phyloP scores from a whole-genome alignment of 306 rosid species.

The Aeschynomene evenia region DNA sequence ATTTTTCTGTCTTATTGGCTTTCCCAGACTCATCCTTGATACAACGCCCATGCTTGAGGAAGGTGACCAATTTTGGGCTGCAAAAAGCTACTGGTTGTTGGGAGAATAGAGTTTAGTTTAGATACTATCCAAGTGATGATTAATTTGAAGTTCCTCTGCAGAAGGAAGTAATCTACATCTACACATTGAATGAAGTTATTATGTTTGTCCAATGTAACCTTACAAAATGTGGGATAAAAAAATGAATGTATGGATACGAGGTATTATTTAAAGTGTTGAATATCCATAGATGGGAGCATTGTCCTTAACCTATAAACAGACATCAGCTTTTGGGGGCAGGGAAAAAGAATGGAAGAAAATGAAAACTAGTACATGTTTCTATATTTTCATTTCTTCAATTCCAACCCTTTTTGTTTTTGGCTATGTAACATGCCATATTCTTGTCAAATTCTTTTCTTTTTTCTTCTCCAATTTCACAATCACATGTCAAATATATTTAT shows the following conservation, averaged over 20 bases:
- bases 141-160: constrained; percentile 10
- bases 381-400: constrained; percentile 15
- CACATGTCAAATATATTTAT: constrained; percentile 56
- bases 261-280: constrained; percentile 20
- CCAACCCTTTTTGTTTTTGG: constrained; percentile 4
- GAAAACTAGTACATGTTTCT: constrained; percentile 1
- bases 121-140: constrained; percentile 16
- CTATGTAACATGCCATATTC: background rate
- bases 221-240: constrained; percentile 15
- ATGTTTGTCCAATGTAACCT: constrained; percentile 31
- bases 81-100: constrained; percentile 18
- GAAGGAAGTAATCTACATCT: constrained; percentile 14
- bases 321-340: constrained; percentile 14
- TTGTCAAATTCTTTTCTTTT: background rate
- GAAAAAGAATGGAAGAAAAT: constrained; percentile 31
- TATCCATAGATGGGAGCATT: constrained; percentile 12
- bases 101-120: constrained; percentile 19
- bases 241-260: constrained; percentile 4
- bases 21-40: constrained; percentile 32
- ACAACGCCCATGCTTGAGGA: constrained; percentile 19
- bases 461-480: background rate
- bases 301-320: constrained; percentile 25
- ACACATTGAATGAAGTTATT: constrained; percentile 25
- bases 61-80: constrained; percentile 31
- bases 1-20: constrained; percentile 15